Base-by-base conservation (phyloP, 768 basidiomycete genomes). In the Pholiota conissans region DNA sequence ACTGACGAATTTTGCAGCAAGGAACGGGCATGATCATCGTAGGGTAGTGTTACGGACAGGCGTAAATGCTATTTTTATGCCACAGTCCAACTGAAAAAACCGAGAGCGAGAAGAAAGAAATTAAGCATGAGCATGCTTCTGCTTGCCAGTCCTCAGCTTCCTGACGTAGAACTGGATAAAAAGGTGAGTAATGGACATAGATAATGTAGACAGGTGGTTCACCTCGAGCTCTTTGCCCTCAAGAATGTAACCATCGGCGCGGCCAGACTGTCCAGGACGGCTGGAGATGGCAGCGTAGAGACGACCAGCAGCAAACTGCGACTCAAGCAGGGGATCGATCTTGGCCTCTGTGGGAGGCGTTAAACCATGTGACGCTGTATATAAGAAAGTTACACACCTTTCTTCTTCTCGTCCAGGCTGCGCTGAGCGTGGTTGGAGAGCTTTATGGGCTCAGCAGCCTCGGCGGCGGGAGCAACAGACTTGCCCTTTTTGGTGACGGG, bases 191-290 rank as follows among this genome's bases (percentile, higher is more conserved):
- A 13, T 22, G 1, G 29, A 6, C 18, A n/a, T 24, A 26, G 8
- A n/a, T 52, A 47, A 49, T 57, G 53, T 57, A 35, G 28, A 34
- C 39, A 39, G 28, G 14, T 9, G 45, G 70, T 83, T 50, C 63
- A 96, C 94, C 84, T 98, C 95, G 55, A 98, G 87, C 75, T 99
- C 97, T 79, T 93, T 95, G 70, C 97, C 97, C 82, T 99, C 97
- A 53, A 99, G 86, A 62, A 99, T 80, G 78, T 98, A 98, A 52
- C 97, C 97, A 74, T 99, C 97, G 56, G 90, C 87, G 64, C 97
- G 94, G 27, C 97, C 97, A 55, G 87, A 91, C 76, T 99, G 97
- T 37, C 97, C 97, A 56, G 97, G 97, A 74, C 97, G 88, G 74
- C 93, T 95, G 58, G 94, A 87, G 74, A 99, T 90, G 66, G 80